phyloP scores from a whole-genome alignment of 352 stramenopile species.

The Pythium biforme region DNA sequence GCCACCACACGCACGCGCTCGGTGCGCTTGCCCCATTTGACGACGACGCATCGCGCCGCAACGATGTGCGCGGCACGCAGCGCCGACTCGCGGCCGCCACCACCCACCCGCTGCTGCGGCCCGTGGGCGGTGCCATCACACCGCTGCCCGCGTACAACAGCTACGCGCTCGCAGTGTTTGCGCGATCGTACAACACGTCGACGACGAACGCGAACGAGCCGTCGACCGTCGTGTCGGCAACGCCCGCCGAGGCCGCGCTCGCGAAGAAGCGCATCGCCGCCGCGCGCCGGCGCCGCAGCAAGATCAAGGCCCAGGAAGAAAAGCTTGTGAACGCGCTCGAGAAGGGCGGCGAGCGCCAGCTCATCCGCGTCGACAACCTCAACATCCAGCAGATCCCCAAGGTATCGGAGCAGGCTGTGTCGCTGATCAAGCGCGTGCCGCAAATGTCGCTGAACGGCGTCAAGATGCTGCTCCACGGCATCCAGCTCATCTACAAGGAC shows the following conservation, averaged over 20 bases:
- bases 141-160: slow-evolving; percentile 23
- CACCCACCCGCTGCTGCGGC: slow-evolving; percentile 11
- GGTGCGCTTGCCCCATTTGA: slow-evolving; percentile 6
- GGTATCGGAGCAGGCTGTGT: slow-evolving; percentile 62
- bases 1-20: slow-evolving; percentile 13
- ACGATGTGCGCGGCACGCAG: slow-evolving; percentile 20
- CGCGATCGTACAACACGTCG: slow-evolving; percentile 48
- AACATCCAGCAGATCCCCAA: slow-evolving; percentile 71
- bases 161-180: slow-evolving; percentile 29
- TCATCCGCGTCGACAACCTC: slow-evolving; percentile 79
- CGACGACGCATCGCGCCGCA: slow-evolving; percentile 20
- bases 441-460: slow-evolving; percentile 53
- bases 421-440: slow-evolving; percentile 68
- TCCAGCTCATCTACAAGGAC: slow-evolving; percentile 64
- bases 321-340: slow-evolving; percentile 76
- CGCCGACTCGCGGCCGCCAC: slow-evolving; percentile 9
- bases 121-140: slow-evolving; percentile 1
- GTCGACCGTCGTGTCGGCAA: slow-evolving; percentile 24
- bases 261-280: slow-evolving; percentile 82
- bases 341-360: slow-evolving; percentile 71
- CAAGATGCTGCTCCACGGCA: slow-evolving; percentile 53
- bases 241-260: slow-evolving; percentile 44
- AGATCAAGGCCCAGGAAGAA: slow-evolving; percentile 80
- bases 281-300: slow-evolving; percentile 62
- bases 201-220: slow-evolving; percentile 33